Evolutionary conservation across 805 yeast genomes (phyloP).

Genomic region (Saccharomycopsis fermentans): DNA sequence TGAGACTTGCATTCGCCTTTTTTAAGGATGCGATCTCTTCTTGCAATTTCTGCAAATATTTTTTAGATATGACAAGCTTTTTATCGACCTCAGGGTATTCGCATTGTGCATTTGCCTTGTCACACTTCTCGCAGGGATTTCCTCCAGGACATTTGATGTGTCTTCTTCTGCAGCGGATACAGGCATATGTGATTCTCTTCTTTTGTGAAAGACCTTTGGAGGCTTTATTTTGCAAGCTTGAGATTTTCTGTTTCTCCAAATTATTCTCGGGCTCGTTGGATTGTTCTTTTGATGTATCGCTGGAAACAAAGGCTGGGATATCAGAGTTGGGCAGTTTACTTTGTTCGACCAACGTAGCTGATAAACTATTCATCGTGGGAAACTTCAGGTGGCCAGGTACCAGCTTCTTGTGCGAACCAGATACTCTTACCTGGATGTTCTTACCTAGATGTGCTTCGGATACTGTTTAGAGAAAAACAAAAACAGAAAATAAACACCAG

Average conservation of each 20-base stretch:
- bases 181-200: conserved; percentile 28
- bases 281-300: background rate
- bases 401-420: too few relatives aligned
- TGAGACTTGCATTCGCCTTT: conserved; percentile 50
- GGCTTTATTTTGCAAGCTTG: background rate
- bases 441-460: too few relatives aligned
- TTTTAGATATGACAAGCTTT: conserved; percentile 64
- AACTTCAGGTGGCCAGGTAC: too few relatives aligned
- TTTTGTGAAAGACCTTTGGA: background rate
- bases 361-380: conserved; percentile 5
- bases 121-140: conserved; percentile 59
- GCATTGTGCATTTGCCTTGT: conserved; percentile 44
- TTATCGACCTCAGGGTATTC: conserved; percentile 65
- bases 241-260: too few relatives aligned
- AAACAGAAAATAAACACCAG: too few relatives aligned
- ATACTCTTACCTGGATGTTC: too few relatives aligned
- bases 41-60: conserved; percentile 55
- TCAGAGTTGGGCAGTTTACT: background rate
- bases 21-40: conserved; percentile 57
- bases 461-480: too few relatives aligned
- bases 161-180: conserved; percentile 58
- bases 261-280: background rate
- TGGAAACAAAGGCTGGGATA: background rate
- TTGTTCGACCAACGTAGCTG: background rate
- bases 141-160: conserved; percentile 77